Evolutionary conservation across 208 protist genomes (phyloP).

Genomic region (Leptomonas pyrrhocoris): DNA sequence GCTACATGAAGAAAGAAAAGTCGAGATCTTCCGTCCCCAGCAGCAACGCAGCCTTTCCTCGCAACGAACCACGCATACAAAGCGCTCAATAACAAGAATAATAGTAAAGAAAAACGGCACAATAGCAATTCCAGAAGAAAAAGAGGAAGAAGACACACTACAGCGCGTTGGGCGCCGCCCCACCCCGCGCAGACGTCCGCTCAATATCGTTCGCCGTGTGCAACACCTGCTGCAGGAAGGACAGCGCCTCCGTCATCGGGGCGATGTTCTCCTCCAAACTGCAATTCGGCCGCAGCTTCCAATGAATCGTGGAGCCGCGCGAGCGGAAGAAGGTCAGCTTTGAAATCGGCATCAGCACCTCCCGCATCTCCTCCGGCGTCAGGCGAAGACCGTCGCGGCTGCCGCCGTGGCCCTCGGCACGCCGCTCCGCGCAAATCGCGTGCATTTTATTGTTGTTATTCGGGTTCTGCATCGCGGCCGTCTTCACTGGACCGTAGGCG

Average conservation of each 20-base stretch:
- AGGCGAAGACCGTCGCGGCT: constrained; percentile 27
- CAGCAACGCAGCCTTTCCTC: no score
- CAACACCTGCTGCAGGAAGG: constrained; percentile 79
- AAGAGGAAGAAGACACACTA: constrained; percentile 15
- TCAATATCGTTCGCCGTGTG: constrained; percentile 87
- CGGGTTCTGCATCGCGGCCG: constrained; percentile 57
- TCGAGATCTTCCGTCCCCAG: no score
- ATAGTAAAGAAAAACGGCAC: no score
- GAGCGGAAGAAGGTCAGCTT: constrained; percentile 85
- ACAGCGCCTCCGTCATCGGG: constrained; percentile 78
- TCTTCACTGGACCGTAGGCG: constrained; percentile 47
- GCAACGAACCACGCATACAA: no score
- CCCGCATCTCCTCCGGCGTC: constrained; percentile 40
- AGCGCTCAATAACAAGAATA: no score
- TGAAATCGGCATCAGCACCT: constrained; percentile 59
- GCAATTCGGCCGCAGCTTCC: constrained; percentile 70
- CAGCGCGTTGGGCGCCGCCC: constrained; percentile 71
- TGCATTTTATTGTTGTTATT: constrained; percentile 69
- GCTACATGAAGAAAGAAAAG: no score
- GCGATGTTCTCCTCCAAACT: constrained; percentile 77
- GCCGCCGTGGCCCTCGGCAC: constrained; percentile 18
- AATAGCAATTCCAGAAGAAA: no score
- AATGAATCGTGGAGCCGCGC: constrained; percentile 76
- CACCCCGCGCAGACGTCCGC: constrained; percentile 62
- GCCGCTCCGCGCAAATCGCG: constrained; percentile 15